Conservation (phyloP, 805 yeast genomes). For the Saturnispora ahearnii region DNA sequence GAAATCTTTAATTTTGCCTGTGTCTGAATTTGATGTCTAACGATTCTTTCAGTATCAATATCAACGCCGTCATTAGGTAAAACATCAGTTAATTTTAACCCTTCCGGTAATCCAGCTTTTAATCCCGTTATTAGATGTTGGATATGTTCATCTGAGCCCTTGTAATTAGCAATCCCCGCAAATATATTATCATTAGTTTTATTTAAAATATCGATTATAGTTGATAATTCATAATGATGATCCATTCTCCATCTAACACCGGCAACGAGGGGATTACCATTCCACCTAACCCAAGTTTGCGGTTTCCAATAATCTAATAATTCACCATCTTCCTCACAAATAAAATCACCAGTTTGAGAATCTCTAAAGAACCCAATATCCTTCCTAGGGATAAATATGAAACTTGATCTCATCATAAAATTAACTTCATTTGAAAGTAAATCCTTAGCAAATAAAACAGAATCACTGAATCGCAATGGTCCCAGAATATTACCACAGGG, state of each 20-base stretch:
- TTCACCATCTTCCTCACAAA: slow-evolving; percentile 25
- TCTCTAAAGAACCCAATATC: slow-evolving; percentile 52
- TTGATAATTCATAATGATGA: slow-evolving; percentile 1
- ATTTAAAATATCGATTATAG: background rate
- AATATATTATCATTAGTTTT: background rate
- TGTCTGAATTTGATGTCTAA: slow-evolving; percentile 8
- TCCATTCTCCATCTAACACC: slow-evolving; percentile 21
- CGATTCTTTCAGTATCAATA: slow-evolving; percentile 7
- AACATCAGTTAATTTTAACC: slow-evolving; percentile 1
- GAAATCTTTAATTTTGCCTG: slow-evolving; percentile 25
- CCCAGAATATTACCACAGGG: slow-evolving; percentile 83
- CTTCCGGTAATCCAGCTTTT: background rate
- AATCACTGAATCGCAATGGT: slow-evolving; percentile 75
- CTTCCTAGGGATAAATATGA: slow-evolving; percentile 56
- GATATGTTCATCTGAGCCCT: slow-evolving; percentile 1
- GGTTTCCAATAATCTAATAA: slow-evolving; percentile 69
- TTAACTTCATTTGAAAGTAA: slow-evolving; percentile 73
- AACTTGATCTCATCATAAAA: slow-evolving; percentile 83
- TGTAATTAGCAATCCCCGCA: slow-evolving; percentile 1
- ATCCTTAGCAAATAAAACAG: slow-evolving; percentile 63
- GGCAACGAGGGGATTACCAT: slow-evolving; percentile 65
- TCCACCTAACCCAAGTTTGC: slow-evolving; percentile 68
- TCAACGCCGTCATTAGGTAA: slow-evolving; percentile 4
- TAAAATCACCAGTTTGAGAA: slow-evolving; percentile 44
- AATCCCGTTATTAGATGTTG: slow-evolving; percentile 2